Percentiles rank a stretch among this genome's conserved stretches.
phyloP scores from a whole-genome alignment of 2,329 filamentous ascomycete species.

The Diaporthe aspalathi region DNA sequence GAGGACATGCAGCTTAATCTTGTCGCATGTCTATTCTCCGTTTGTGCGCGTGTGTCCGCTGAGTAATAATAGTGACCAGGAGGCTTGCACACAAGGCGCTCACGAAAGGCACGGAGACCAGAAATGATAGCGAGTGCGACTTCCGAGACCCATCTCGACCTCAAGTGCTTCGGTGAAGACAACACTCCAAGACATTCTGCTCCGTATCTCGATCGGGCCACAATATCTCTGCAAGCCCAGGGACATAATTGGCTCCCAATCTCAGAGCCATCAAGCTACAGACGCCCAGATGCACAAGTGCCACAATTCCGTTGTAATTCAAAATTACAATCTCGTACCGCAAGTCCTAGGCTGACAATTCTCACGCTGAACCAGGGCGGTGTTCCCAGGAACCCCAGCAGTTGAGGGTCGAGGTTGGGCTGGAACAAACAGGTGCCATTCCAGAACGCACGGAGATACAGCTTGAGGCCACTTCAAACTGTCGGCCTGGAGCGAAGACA shows the following conservation, averaged over 20 bases:
- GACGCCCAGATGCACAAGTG: background rate
- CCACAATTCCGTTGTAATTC: background rate
- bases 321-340: background rate
- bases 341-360: background rate
- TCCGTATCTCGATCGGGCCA: background rate
- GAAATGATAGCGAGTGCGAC: background rate
- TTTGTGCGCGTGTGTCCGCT: background rate
- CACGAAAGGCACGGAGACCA: background rate
- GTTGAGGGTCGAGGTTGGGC: background rate
- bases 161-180: background rate
- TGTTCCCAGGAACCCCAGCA: background rate
- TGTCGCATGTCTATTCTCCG: constrained; percentile 5
- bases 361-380: background rate
- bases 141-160: background rate
- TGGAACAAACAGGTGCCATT: background rate
- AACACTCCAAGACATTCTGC: background rate
- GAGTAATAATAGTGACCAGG: background rate
- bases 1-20: constrained; percentile 21
- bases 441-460: background rate
- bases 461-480: background rate
- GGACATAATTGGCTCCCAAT: background rate
- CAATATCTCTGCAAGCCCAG: background rate
- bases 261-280: background rate
- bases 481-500: background rate
- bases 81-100: background rate